Percentiles rank a stretch among this genome's conserved stretches.
These are phyloP conservation scores for Lasiodiplodia hormozganensis DNA, from an alignment of 2,329 filamentous ascomycete species.

Conservation along the genomic window DNA sequence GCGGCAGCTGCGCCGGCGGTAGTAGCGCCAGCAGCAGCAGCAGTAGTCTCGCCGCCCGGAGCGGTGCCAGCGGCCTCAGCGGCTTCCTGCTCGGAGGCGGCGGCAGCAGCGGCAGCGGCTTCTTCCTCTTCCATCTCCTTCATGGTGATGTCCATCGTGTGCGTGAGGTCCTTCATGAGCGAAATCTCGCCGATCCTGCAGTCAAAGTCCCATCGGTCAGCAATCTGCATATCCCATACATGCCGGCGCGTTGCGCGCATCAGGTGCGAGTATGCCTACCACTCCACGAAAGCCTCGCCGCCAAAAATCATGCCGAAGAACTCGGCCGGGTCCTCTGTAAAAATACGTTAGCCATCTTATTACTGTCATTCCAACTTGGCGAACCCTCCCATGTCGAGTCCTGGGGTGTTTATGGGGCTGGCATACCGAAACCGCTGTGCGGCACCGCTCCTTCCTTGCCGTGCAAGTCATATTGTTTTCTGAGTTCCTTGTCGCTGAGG, in stretches of 20 bases:
- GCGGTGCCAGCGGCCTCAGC: slow-evolving; percentile 35
- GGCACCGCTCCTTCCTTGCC: slow-evolving; percentile 95
- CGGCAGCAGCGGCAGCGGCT: slow-evolving; percentile 60
- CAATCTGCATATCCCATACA: not conserved
- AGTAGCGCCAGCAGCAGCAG: slow-evolving; percentile 47
- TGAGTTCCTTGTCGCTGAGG: slow-evolving; percentile 83
- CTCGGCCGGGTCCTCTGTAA: slow-evolving; percentile 81
- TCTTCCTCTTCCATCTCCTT: slow-evolving; percentile 76
- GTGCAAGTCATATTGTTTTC: slow-evolving; percentile 94
- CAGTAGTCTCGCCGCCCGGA: slow-evolving; percentile 45
- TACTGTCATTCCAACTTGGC: not conserved
- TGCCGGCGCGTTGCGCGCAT: not conserved
- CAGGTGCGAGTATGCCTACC: slow-evolving; percentile 50
- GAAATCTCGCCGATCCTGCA: slow-evolving; percentile 90
- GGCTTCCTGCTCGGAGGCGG: slow-evolving; percentile 56
- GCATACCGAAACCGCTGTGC: slow-evolving; percentile 81
- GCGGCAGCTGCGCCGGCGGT: slow-evolving; percentile 46
- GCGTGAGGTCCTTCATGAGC: slow-evolving; percentile 97
- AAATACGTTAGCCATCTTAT: not conserved
- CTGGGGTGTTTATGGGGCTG: not conserved
- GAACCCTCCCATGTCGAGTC: not conserved
- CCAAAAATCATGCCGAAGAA: slow-evolving; percentile 99
- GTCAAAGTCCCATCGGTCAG: slow-evolving; percentile 21
- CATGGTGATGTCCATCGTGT: slow-evolving; percentile 98
- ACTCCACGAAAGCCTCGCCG: slow-evolving; percentile 92